Evolutionary conservation across 192 early-diverging fungal species (phyloP).

Genomic region (Podochytrium sp.): DNA sequence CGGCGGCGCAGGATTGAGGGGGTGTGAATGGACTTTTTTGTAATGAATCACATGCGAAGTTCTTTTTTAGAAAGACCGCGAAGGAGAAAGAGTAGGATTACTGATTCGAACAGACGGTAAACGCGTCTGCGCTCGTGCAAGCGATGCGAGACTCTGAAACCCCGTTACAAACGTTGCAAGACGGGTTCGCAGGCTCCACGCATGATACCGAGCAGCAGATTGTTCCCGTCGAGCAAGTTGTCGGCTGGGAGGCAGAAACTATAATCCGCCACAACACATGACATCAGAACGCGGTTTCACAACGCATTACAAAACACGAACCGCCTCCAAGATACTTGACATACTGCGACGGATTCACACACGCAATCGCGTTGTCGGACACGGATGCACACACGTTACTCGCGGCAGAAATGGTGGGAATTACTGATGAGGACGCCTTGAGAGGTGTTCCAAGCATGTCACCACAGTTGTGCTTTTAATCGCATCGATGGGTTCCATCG

Average conservation of each 20-base stretch:
- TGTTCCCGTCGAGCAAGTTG: background rate
- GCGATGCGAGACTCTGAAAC: background rate
- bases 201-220: constrained; percentile 23
- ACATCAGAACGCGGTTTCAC: background rate
- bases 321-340: background rate
- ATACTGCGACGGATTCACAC: constrained; percentile 15
- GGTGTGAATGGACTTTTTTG: background rate
- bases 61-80: background rate
- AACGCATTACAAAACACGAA: background rate
- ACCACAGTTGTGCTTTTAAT: constrained; percentile 23
- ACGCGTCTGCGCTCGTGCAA: constrained; percentile 8
- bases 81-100: background rate
- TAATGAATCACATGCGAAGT: background rate
- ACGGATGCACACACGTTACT: constrained; percentile 8
- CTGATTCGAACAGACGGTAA: background rate
- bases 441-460: background rate
- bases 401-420: background rate
- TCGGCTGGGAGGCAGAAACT: background rate
- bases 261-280: background rate
- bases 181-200: background rate
- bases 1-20: constrained; percentile 10
- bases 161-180: constrained; percentile 15
- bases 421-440: background rate
- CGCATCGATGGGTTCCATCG: constrained; percentile 23
- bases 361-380: background rate